Evolutionary conservation across 164 flowering plant species (phyloP), one percentile per base, ranked within the genome.

Genomic region (Warburgia ugandensis): DNA sequence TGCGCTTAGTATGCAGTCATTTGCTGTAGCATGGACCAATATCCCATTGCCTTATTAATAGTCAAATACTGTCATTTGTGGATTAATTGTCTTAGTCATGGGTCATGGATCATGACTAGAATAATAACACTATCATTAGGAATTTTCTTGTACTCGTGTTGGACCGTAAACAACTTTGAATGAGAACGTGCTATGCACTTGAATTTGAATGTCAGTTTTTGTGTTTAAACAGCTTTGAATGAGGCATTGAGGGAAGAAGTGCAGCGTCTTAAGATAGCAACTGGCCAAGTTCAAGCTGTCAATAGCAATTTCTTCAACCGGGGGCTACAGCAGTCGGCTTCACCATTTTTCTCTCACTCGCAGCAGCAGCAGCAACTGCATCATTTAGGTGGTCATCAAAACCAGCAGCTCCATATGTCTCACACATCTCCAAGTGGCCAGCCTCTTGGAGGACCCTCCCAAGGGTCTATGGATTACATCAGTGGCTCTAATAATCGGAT

Each of bases 161-260:
- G n/a, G n/a, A n/a, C n/a, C n/a, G n/a, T n/a, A n/a, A n/a, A n/a
- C n/a, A n/a, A n/a, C n/a, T n/a, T n/a, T n/a, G n/a, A n/a, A n/a
- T n/a, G n/a, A n/a, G n/a, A n/a, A n/a, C n/a, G n/a, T n/a, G n/a
- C n/a, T n/a, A n/a, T n/a, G n/a, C n/a, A n/a, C n/a, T n/a, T n/a
- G n/a, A n/a, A n/a, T n/a, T n/a, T n/a, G n/a, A n/a, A n/a, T n/a
- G n/a, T n/a, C n/a, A n/a, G n/a, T n/a, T n/a, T 9, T 12, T 45
- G 23, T 42, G 28, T 14, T 6, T 48, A 6, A 64, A 42, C 78
- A 90, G 96, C 90, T 37, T 60, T 87, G 52, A 86, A 84, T 58
- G 94, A 86, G 29, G 68, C 88, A 11, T 65, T 90, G 62, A 76
- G 74, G 65, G 86, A 79, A 26, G 94, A 90, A 72, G 76, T 90